A percentile compares a stretch with the other conserved stretches of the same genome.
These are phyloP conservation scores for Mucor piriformis DNA, from an alignment of 371 early-diverging fungal genomes.

Conservation along the genomic window DNA sequence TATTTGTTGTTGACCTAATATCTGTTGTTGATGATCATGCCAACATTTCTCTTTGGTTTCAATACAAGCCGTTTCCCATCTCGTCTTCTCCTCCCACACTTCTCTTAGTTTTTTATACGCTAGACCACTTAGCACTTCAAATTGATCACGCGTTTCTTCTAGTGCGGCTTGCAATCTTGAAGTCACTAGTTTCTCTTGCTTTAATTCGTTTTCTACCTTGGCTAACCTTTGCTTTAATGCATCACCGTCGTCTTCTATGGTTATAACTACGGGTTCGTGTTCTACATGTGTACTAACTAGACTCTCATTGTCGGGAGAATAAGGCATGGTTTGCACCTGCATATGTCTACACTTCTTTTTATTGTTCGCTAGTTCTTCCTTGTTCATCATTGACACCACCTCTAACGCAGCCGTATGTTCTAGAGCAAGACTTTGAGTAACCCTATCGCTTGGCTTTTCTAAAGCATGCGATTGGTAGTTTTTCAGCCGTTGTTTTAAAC, in stretches of 20 bases:
- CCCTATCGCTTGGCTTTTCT: conserved; percentile 17
- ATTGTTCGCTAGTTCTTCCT: background rate
- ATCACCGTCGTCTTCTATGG: background rate
- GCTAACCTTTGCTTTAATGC: conserved; percentile 2
- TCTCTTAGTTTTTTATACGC: conserved; percentile 59
- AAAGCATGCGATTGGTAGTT: background rate
- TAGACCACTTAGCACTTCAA: conserved; percentile 53
- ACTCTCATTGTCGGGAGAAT: background rate
- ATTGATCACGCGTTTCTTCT: conserved; percentile 52
- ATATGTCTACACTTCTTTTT: conserved; percentile 16
- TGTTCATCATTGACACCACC: conserved; percentile 9
- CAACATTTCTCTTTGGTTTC: conserved; percentile 30
- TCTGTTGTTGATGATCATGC: conserved; percentile 26
- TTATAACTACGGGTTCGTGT: background rate
- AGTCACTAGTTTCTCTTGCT: conserved; percentile 43
- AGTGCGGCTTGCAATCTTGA: conserved; percentile 49
- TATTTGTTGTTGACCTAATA: background rate
- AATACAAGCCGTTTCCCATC: conserved; percentile 42
- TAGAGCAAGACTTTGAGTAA: conserved; percentile 14
- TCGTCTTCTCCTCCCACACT: conserved; percentile 49
- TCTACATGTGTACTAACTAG: background rate
- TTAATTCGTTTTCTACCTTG: conserved; percentile 42
- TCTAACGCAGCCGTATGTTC: conserved; percentile 28
- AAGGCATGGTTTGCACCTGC: conserved; percentile 31
- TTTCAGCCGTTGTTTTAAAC: conserved; percentile 18